phyloP scores from a whole-genome alignment of 2,329 filamentous ascomycete species.

The Colletotrichum sp. region DNA sequence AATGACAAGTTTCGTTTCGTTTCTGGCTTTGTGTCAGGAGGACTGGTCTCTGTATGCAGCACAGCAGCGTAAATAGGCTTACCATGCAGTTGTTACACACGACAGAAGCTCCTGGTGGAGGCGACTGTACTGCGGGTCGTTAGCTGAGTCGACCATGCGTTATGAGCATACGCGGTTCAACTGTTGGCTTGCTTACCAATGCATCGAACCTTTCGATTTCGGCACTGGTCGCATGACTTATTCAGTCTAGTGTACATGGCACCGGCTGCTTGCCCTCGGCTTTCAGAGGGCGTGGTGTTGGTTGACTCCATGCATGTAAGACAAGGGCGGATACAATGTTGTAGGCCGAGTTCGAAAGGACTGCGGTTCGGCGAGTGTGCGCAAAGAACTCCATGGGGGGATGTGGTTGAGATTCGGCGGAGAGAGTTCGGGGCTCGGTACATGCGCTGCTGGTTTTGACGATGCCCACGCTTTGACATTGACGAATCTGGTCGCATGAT shows the following conservation, averaged over 20 bases:
- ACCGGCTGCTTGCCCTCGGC: background rate
- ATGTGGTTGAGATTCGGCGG: background rate
- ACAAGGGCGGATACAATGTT: background rate
- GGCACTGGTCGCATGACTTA: background rate
- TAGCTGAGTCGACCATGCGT: background rate
- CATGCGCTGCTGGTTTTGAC: background rate
- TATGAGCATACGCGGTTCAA: background rate
- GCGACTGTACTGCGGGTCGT: background rate
- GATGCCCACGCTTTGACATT: background rate
- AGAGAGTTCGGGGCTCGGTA: background rate
- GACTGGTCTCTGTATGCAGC: background rate
- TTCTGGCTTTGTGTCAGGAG: background rate
- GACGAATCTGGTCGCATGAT: background rate
- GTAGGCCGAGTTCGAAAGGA: background rate
- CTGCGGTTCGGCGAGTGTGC: background rate
- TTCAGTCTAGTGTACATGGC: background rate
- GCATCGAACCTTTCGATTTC: background rate
- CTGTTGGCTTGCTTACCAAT: background rate
- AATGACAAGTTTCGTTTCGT: background rate
- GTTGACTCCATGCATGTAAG: background rate
- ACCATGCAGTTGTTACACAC: background rate
- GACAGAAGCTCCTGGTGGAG: fast-evolving
- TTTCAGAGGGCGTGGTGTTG: background rate
- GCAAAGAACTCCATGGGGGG: background rate
- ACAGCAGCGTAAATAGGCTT: background rate